Conservation (phyloP, 23 red algal species). For the Agarophyton chilense region DNA sequence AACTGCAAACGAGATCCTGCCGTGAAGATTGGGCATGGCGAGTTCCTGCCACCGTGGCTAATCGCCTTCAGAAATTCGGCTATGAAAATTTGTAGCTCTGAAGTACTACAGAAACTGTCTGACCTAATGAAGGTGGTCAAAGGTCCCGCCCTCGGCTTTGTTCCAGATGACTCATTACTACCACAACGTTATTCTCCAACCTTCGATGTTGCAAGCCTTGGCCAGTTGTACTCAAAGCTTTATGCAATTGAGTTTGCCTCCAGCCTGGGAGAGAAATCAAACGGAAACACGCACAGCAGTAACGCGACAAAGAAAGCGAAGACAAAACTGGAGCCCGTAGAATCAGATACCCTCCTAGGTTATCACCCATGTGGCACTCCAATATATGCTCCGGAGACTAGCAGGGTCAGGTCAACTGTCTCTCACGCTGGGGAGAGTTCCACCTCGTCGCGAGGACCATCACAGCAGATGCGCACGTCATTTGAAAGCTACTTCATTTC, state of each 20-base stretch:
- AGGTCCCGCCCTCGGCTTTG: conserved; percentile 70
- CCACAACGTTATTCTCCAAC: conserved; percentile 68
- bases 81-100: conserved; percentile 49
- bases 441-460: conserved; percentile 20
- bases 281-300: conserved; percentile 20
- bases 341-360: conserved; percentile 28
- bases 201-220: conserved; percentile 60
- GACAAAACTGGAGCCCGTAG: conserved; percentile 55
- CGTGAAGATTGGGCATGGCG: conserved; percentile 61
- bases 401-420: background rate
- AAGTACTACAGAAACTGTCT: conserved; percentile 58
- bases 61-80: conserved; percentile 65
- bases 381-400: conserved; percentile 32
- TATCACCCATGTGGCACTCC: conserved; percentile 61
- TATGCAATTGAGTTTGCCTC: conserved; percentile 80
- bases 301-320: conserved; percentile 47
- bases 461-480: conserved; percentile 53
- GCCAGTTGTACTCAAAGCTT: conserved; percentile 70
- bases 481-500: conserved; percentile 70
- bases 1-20: conserved; percentile 51
- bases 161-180: conserved; percentile 68
- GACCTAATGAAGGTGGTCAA: conserved; percentile 85
- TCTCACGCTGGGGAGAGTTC: conserved; percentile 29
- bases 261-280: conserved; percentile 34
- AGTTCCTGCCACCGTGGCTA: conserved; percentile 71